Conservation (phyloP, 495 filamentous ascomycete species). For the Penicillium coffeae region DNA sequence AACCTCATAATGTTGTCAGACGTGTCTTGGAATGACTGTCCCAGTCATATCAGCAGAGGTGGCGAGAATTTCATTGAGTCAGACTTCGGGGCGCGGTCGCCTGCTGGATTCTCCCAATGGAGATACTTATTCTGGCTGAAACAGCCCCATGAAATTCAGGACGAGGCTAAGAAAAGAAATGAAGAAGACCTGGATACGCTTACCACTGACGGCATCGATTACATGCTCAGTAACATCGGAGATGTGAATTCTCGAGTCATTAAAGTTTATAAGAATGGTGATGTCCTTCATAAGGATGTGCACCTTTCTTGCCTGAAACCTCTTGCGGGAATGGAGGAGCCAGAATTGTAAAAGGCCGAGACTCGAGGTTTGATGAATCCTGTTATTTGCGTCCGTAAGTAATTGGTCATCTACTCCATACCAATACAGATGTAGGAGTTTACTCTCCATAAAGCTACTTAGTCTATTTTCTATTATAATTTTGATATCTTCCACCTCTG, state of each 20-base stretch:
- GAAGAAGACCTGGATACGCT: conserved; percentile 10
- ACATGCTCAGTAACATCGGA: conserved; percentile 11
- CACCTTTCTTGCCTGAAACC: conserved; percentile 10
- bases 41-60: conserved; percentile 7
- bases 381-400: too few relatives aligned
- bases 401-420: too few relatives aligned
- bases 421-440: too few relatives aligned
- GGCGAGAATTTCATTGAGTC: conserved; percentile 13
- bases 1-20: conserved; percentile 15
- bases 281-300: conserved; percentile 16
- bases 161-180: conserved; percentile 13
- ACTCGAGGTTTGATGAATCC: too few relatives aligned
- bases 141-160: conserved; percentile 17
- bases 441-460: too few relatives aligned
- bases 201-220: conserved; percentile 10
- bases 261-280: conserved; percentile 12
- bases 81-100: conserved; percentile 11
- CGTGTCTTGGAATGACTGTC: conserved; percentile 18
- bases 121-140: conserved; percentile 21
- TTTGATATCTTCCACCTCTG: too few relatives aligned
- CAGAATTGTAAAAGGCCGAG: too few relatives aligned
- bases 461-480: too few relatives aligned
- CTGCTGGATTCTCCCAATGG: conserved; percentile 12
- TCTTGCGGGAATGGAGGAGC: too few relatives aligned
- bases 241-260: conserved; percentile 12